A percentile compares a stretch with the other conserved stretches of the same genome.
phyloP scores from a whole-genome alignment of 75 land plant genomes.

The Pinus taeda region DNA sequence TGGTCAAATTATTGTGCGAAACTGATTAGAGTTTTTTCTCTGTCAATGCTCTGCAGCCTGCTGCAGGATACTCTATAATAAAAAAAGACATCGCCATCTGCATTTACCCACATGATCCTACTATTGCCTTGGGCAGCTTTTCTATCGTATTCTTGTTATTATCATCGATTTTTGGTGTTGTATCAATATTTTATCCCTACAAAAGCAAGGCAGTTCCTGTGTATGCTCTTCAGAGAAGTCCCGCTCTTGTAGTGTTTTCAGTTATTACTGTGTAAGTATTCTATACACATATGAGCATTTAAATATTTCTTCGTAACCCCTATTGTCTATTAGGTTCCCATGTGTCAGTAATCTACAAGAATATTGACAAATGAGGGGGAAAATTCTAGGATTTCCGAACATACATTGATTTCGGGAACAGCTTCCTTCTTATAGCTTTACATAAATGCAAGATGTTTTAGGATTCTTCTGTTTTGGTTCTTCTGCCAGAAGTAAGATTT shows the following conservation, averaged over 20 bases:
- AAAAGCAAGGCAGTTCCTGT: conserved; percentile 34
- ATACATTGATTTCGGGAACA: too few relatives aligned
- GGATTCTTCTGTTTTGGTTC: too few relatives aligned
- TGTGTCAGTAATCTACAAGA: background rate
- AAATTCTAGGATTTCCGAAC: background rate
- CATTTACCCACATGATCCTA: conserved; percentile 40
- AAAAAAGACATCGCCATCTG: conserved; percentile 40
- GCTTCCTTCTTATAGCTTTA: too few relatives aligned
- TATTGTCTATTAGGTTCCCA: background rate
- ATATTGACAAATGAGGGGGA: background rate
- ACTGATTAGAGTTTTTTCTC: background rate
- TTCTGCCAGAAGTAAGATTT: too few relatives aligned
- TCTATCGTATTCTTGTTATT: conserved; percentile 30
- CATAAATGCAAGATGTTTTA: too few relatives aligned
- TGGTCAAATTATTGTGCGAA: background rate
- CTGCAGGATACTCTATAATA: conserved; percentile 29
- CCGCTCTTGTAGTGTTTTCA: conserved; percentile 29
- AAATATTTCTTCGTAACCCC: background rate
- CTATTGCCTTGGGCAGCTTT: conserved; percentile 37
- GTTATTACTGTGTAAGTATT: conserved; percentile 41
- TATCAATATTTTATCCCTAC: conserved; percentile 45
- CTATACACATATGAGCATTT: background rate
- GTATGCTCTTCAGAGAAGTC: conserved; percentile 27
- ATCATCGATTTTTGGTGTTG: conserved; percentile 22
- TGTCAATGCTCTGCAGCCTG: conserved; percentile 45